phyloP scores from a whole-genome alignment of 176 grass and related monocot species.

The Tillandsia leiboldiana region DNA sequence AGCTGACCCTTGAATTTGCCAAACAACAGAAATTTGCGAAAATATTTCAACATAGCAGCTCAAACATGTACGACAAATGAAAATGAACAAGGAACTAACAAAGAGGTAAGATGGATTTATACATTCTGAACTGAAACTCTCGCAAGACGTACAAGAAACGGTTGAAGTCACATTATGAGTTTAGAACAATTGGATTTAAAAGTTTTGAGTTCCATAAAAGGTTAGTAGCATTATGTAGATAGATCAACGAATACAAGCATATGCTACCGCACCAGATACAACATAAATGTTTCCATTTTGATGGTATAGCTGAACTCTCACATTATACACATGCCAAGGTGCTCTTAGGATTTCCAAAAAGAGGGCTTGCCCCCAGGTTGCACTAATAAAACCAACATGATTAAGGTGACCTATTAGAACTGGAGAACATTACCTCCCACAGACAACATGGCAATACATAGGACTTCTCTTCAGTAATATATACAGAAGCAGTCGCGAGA shows the following conservation, averaged over 20 bases:
- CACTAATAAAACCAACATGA: neutral
- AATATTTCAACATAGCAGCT: no score
- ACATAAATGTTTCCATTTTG: neutral
- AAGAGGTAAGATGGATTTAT: no score
- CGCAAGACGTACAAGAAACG: neutral
- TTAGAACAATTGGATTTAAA: neutral
- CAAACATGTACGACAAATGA: no score
- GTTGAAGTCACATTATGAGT: neutral
- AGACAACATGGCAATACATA: neutral
- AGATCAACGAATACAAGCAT: neutral
- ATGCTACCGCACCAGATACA: neutral
- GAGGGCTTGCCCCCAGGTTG: neutral
- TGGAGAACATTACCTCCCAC: slow-evolving; percentile 2
- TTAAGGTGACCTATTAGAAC: neutral
- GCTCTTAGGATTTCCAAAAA: neutral
- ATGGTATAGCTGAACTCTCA: no score
- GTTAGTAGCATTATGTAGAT: neutral
- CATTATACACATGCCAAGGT: no score
- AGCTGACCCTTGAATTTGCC: no score
- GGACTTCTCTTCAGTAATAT: neutral
- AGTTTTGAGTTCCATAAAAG: neutral
- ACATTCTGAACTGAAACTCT: no score
- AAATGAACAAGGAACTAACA: no score
- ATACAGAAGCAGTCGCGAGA: neutral
- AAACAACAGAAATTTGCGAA: no score